Conservation (phyloP, 2,329 filamentous ascomycete genomes). For the Blastomyces parvus region DNA sequence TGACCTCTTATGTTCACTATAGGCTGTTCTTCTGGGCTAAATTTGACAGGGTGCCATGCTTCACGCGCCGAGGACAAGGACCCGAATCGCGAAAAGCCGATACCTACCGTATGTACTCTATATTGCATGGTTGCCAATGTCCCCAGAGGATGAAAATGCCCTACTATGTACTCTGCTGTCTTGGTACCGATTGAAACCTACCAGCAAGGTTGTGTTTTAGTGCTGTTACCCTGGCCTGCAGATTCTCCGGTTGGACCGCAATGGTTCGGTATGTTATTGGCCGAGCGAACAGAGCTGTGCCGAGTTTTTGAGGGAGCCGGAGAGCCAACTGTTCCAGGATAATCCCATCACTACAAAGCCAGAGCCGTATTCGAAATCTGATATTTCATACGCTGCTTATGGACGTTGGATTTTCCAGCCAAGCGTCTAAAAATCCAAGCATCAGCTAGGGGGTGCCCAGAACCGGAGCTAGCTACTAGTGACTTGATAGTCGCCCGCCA, state of each 20-base stretch:
- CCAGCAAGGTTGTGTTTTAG: neutral
- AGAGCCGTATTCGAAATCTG: neutral
- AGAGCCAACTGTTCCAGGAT: neutral
- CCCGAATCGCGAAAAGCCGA: too few species aligned
- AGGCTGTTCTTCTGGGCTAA: neutral
- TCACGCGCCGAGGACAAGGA: neutral
- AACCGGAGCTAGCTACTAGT: neutral
- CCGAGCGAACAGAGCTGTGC: neutral
- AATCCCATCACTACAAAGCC: neutral
- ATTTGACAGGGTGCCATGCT: neutral
- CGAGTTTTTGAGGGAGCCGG: neutral
- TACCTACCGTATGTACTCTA: too few species aligned
- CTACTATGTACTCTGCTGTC: neutral
- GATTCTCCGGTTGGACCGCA: neutral
- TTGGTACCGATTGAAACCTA: neutral
- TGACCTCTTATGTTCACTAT: neutral
- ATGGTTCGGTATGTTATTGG: neutral
- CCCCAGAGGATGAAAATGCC: neutral
- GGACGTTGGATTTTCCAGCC: neutral
- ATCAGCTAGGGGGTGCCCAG: neutral
- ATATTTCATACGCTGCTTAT: neutral
- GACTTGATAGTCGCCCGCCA: too few species aligned
- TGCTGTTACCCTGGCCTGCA: constrained; percentile 1
- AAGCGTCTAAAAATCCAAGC: neutral
- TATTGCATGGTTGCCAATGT: neutral